Evolutionary conservation across 352 stramenopile species (phyloP).

Genomic region (Phytophthora cryptogea): DNA sequence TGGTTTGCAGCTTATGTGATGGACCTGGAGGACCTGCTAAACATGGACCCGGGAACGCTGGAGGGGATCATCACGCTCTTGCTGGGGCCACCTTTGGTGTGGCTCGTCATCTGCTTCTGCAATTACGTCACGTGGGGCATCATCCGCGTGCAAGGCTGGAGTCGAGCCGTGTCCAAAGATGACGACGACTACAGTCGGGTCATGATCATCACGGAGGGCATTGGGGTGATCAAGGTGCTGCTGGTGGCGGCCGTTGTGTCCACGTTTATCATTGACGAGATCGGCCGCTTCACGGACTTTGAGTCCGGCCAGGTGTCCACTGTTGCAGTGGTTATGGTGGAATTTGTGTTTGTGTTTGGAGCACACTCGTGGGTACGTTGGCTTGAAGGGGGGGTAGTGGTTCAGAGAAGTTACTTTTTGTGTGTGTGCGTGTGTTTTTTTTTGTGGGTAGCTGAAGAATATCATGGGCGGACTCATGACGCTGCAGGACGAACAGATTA

Average conservation of each 20-base stretch:
- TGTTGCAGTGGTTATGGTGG: constrained; percentile 77
- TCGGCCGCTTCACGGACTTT: constrained; percentile 78
- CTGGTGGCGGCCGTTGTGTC: constrained; percentile 83
- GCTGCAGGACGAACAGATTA: constrained; percentile 84
- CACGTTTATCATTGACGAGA: constrained; percentile 85
- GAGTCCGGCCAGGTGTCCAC: constrained; percentile 81
- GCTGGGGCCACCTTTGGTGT: constrained; percentile 77
- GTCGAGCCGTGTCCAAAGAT: constrained; percentile 60
- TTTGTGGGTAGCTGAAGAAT: constrained; percentile 70
- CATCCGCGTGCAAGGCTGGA: constrained; percentile 84
- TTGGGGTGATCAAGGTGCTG: constrained; percentile 84
- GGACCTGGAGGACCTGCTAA: constrained; percentile 49
- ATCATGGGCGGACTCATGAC: constrained; percentile 83
- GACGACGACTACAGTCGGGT: constrained; percentile 86
- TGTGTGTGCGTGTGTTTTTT: constrained; percentile 1
- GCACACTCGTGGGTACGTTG: constrained; percentile 77
- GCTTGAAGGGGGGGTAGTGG: neutral
- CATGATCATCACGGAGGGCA: constrained; percentile 88
- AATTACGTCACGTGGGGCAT: constrained; percentile 88
- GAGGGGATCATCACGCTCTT: constrained; percentile 62
- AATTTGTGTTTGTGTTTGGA: constrained; percentile 81
- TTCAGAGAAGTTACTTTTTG: neutral
- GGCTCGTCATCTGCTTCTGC: constrained; percentile 79
- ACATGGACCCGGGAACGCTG: constrained; percentile 49
- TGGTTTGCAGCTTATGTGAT: constrained; percentile 77